These are phyloP conservation scores for Stagonosporopsis chrysanthemi DNA, from an alignment of 2,329 filamentous ascomycete genomes.

Conservation along the genomic window DNA sequence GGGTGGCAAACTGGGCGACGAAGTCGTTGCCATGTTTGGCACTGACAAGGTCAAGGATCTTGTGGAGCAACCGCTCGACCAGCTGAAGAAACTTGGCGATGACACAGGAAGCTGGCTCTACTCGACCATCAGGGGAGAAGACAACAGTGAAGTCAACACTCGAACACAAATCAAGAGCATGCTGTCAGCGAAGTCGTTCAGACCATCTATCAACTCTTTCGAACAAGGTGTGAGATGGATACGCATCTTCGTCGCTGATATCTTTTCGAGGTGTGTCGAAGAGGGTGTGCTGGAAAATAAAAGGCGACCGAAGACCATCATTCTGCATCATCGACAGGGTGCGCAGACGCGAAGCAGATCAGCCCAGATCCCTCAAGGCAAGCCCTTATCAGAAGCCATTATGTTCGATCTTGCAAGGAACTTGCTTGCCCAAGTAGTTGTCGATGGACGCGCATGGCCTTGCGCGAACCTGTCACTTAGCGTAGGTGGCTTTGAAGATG, in stretches of 20 bases:
- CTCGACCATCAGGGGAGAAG: slow-evolving; percentile 82
- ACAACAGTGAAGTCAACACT: slow-evolving; percentile 86
- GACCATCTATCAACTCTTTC: slow-evolving; percentile 77
- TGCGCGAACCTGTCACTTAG: slow-evolving; percentile 89
- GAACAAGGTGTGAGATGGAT: slow-evolving; percentile 88
- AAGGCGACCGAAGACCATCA: slow-evolving; percentile 83
- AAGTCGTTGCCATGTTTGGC: slow-evolving; percentile 79
- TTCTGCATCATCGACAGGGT: slow-evolving; percentile 79
- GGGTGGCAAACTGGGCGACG: slow-evolving; percentile 70
- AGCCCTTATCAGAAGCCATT: slow-evolving; percentile 72
- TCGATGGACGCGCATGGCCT: slow-evolving; percentile 84
- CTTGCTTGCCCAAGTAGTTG: slow-evolving; percentile 77
- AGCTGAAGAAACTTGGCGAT: slow-evolving; percentile 79
- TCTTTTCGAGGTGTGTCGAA: slow-evolving; percentile 86
- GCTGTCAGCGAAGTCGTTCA: slow-evolving; percentile 95
- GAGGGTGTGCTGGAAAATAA: slow-evolving; percentile 89
- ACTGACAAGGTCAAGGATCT: slow-evolving; percentile 83
- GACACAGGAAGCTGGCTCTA: slow-evolving; percentile 89
- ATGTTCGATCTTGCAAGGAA: slow-evolving; percentile 79
- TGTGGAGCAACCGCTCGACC: slow-evolving; percentile 73
- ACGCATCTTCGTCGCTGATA: slow-evolving; percentile 88
- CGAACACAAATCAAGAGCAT: slow-evolving; percentile 96
- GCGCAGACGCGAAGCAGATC: slow-evolving; percentile 78
- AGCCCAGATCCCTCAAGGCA: slow-evolving; percentile 78
- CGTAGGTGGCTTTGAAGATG: slow-evolving; percentile 92